Evolutionary conservation across 441 rosid genomes (phyloP), one percentile per base, ranked within the genome.

Genomic region (Monsonia emarginata): DNA sequence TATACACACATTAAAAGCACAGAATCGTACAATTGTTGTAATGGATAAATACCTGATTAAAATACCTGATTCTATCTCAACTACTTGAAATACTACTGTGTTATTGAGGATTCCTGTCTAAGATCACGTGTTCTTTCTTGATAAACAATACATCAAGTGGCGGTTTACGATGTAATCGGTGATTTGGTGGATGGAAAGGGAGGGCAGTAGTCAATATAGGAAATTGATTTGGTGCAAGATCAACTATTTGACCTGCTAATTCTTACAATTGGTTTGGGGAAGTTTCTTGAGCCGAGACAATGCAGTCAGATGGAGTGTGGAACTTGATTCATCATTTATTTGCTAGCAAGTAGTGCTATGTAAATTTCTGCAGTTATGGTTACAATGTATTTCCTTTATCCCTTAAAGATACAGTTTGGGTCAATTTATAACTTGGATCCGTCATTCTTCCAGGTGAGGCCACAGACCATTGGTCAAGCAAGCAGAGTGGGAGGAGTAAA

Each of bases 401-500:
- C 40, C 10, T 34, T 1, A 8, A 13, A 34, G 40, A 36, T 36
- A 9, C 0, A 36, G 42, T 36, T 36, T 14, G 11, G 36, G 7
- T 36, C 14, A 36, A 9, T n/a, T 36, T 14, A 36, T 14, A 36
- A 36, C 42, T n/a, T 9, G 42, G 42, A 36, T 36, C 13, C 42
- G 2, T 60, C 36, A 0, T 68, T 54, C 64, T 67, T 69, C 59
- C 87, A 91, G 97, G 92, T 91, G 48, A 86, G 86, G 75, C 97
- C 97, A 9, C 90, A 91, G 71, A 91, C 95, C 21, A 76, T 91
- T 6, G 97, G 96, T 54, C 97, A 91, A 74, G 97, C 97, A 42
- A 86, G 91, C 78, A 83, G 97, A 82, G 95, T 93, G 3, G 98
- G 96, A 0, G 98, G 98, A 73, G 97, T 93, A 13, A 93, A 88